Base-by-base conservation (phyloP, 2,329 filamentous ascomycete species). In the Exophiala bonariae region DNA sequence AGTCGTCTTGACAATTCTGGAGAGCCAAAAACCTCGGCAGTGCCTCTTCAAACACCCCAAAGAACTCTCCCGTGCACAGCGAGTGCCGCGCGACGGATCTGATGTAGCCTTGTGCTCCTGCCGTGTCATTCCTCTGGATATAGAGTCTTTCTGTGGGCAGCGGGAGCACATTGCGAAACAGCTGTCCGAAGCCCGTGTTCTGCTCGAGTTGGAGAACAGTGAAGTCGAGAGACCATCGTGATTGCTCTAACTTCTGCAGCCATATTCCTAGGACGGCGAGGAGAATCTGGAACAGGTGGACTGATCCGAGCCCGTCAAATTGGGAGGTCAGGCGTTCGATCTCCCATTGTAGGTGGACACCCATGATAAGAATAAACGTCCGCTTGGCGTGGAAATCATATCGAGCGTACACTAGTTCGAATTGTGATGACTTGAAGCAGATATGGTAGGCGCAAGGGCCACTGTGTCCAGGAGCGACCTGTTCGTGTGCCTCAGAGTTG, bases 371-470 rank as follows among this genome's bases (percentile, higher is more conserved):
- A 23, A 44, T n/a, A 11, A 44, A 16, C 13, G 28, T 44, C n/a
- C 14, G 17, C 14, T 17, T 32, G n/a, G 42, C 23, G 18, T 44
- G 42, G 16, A 44, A 38, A 19, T 38, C 33, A 14, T 38, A 26
- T 3, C 42, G 42, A 30, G 42, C 42, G 23, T 44, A 44, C n/a
- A 44, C 26, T 8, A 42, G 23, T 10, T 41, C 22, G 17, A 32
- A 28, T 14, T 44, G 23, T 16, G 30, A 23, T 6, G 42, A 11
- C 33, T 44, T 44, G 17, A 44, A 4, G 17, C 32, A 38, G 16
- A 44, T 44, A 18, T 44, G 42, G 17, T 44, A 44, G 10, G 42
- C 42, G 35, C 42, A 38, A 14, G 33, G 20, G 17, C 4, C 8
- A 13, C 28, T 22, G 10, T 30, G 14, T 9, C n/a, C 9, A n/a